Percentiles rank a stretch among this genome's conserved stretches.
These are phyloP conservation scores for Fragaria ananassa DNA, from an alignment of 306 rosid species.

Conservation along the genomic window DNA sequence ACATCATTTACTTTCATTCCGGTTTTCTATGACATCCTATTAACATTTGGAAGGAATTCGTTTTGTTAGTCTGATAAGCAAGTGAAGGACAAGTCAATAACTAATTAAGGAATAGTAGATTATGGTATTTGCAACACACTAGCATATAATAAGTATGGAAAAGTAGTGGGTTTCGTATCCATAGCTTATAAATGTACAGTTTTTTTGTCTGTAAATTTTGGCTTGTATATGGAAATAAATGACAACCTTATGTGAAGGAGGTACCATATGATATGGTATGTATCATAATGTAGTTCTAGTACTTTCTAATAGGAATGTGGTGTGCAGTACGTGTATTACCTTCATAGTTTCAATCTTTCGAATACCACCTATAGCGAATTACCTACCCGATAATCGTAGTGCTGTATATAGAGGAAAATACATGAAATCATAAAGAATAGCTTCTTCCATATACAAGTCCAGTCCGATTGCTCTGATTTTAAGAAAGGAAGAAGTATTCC, in stretches of 20 bases:
- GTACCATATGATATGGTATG: neutral
- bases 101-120: no score
- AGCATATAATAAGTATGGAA: neutral
- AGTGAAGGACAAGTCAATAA: neutral
- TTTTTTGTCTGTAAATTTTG: neutral
- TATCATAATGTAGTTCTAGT: neutral
- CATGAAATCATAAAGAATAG: neutral
- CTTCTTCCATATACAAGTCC: neutral
- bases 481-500: neutral
- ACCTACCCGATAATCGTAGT: neutral
- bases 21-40: neutral
- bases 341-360: neutral
- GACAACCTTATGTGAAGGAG: neutral
- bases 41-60: neutral
- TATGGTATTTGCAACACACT: no score
- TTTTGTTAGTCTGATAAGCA: neutral
- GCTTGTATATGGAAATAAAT: neutral
- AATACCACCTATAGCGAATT: neutral
- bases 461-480: neutral
- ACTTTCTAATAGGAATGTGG: neutral
- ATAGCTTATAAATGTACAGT: neutral
- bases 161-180: neutral
- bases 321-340: neutral
- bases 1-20: neutral
- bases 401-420: neutral